Evolutionary conservation across 2,329 filamentous ascomycete species (phyloP).

Genomic region (Colletotrichum sp.): DNA sequence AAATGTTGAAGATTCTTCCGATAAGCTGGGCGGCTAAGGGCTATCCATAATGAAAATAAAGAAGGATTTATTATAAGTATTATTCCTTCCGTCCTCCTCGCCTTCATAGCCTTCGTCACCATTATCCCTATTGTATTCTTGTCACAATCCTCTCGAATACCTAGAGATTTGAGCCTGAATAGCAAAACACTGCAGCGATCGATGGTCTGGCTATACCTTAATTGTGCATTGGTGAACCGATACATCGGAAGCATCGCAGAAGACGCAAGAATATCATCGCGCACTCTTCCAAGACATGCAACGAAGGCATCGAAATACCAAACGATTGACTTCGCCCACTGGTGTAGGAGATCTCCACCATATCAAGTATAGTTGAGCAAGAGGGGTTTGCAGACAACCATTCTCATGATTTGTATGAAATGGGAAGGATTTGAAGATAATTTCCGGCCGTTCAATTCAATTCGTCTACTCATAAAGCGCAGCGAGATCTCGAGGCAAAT

Average conservation of each 20-base stretch:
- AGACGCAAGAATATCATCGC: neutral
- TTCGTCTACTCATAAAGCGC: neutral
- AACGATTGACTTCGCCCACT: neutral
- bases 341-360: neutral
- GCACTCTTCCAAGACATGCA: neutral
- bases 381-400: neutral
- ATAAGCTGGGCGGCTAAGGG: neutral
- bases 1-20: accelerated
- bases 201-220: neutral
- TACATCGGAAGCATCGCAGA: neutral
- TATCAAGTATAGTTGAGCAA: neutral
- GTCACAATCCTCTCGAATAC: neutral
- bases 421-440: neutral
- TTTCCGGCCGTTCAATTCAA: neutral
- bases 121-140: neutral
- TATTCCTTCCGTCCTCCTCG: neutral
- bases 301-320: neutral
- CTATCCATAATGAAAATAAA: neutral
- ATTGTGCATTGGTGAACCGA: neutral
- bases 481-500: neutral
- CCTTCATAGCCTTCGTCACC: neutral
- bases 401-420: neutral
- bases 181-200: neutral
- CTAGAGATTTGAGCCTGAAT: neutral
- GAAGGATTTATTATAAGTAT: neutral